Conservation (phyloP, 306 rosid genomes). For the Prunus fruticosa region DNA sequence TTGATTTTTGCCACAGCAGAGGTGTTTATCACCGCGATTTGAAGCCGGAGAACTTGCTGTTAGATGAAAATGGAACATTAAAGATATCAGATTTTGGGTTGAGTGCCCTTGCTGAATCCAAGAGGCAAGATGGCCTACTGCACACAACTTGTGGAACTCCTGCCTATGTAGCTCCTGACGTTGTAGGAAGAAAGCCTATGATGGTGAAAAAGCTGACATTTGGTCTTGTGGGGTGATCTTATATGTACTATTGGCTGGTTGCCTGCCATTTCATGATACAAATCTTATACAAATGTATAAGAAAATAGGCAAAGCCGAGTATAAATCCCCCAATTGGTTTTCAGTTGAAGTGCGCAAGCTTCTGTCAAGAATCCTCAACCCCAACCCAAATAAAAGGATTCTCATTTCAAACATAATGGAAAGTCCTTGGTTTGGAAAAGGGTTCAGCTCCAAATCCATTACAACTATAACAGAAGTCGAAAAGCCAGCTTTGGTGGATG, state of each 20-base stretch:
- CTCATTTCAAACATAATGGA: slow-evolving; percentile 30
- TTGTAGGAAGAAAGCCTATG: slow-evolving; percentile 45
- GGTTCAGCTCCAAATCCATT: slow-evolving; percentile 18
- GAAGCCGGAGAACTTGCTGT: slow-evolving; percentile 52
- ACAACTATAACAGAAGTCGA: slow-evolving; percentile 1
- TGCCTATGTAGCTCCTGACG: slow-evolving; percentile 56
- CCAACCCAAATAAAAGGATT: slow-evolving; percentile 44
- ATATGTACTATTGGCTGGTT: slow-evolving; percentile 50
- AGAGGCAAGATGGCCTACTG: slow-evolving; percentile 35
- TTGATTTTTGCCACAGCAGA: slow-evolving; percentile 59
- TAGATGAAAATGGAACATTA: slow-evolving; percentile 48
- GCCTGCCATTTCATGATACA: slow-evolving; percentile 36
- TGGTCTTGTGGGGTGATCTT: slow-evolving; percentile 68
- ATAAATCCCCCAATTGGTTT: slow-evolving; percentile 49
- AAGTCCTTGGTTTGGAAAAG: slow-evolving; percentile 46
- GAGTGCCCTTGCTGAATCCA: slow-evolving; percentile 47
- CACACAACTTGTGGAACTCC: slow-evolving; percentile 62
- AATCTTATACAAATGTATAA: slow-evolving; percentile 45
- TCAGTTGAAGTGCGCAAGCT: slow-evolving; percentile 25
- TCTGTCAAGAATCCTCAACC: slow-evolving; percentile 45
- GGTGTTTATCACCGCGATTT: slow-evolving; percentile 61
- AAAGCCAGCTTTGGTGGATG: background rate
- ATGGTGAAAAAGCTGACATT: slow-evolving; percentile 58
- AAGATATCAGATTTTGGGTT: slow-evolving; percentile 58
- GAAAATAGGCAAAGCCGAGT: slow-evolving; percentile 42